Evolutionary conservation across 345 rosid genomes (phyloP), one percentile per base, ranked within the genome.

Genomic region (Kernera saxatilis): DNA sequence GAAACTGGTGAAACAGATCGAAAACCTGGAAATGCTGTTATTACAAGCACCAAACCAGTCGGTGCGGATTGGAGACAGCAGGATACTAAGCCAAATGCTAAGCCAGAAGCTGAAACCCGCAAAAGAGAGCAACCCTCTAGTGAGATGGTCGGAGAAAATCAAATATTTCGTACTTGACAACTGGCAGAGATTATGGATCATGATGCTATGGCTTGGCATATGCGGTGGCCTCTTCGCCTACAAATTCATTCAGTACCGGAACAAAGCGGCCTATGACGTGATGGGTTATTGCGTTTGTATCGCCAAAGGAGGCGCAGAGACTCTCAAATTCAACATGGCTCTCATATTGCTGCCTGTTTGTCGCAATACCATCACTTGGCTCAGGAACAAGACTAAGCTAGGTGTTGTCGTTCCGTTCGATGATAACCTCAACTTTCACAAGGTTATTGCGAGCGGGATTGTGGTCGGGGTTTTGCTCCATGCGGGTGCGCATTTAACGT

Each of bases 291-390:
- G 98, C n/a, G 92, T 92, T 68, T 83, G 90, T 58, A 27, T 89
- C 2, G 98, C 98, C 29, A 89, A 92, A 71, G 96, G 98, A 19
- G 92, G 92, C 9, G 98, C 93, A 1, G 98, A 92, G 84, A 89
- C 88, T 0, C 86, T 81, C 26, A 91, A 89, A 57, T 86, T 91
- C 89, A 91, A 91, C 78, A 91, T 91, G 97, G 96, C 96, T 29
- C 79, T 91, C 64, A 89, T 91, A 46, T 68, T 91, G 27, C 63
- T 89, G 3, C 96, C 97, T 2, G 90, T 89, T 10, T 91, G 96
- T 77, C 81, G 97, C 2, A 91, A 91, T 72, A 89, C 93, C 59
- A 91, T 91, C 32, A 91, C 97, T 37, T 89, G 97, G 97, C 89
- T 91, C 7, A 77, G 97, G 72, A 89, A 87, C 86, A 91, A 89